Conservation (phyloP, 2,329 filamentous ascomycete species). For the Colletotrichum limetticola region DNA sequence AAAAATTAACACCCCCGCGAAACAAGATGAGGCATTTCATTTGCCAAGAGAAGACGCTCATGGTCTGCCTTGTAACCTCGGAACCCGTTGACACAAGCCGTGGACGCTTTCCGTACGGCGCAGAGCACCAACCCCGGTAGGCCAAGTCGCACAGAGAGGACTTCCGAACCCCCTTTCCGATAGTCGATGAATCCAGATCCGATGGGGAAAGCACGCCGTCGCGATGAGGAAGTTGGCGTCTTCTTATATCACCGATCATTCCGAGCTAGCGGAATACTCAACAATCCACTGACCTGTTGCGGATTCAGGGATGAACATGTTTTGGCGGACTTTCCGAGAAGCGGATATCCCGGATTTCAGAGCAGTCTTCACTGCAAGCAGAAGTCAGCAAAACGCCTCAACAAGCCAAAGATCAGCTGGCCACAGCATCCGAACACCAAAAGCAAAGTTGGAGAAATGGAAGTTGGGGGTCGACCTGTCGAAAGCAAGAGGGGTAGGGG, state of each 20-base stretch:
- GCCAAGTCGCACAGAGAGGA: not conserved
- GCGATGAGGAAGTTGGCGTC: not conserved
- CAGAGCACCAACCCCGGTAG: not conserved
- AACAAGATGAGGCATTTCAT: not conserved
- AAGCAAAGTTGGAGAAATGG: not conserved
- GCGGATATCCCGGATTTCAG: not conserved
- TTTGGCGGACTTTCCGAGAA: no score
- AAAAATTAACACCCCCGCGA: not conserved
- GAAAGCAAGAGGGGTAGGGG: not conserved
- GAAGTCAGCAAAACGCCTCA: not conserved
- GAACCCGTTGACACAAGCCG: not conserved
- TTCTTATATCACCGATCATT: not conserved
- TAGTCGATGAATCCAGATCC: not conserved
- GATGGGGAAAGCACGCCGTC: not conserved
- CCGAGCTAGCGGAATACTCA: no score
- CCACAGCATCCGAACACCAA: not conserved
- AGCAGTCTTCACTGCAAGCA: not conserved
- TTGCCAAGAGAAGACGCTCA: not conserved
- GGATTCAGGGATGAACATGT: not conserved
- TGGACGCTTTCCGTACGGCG: not conserved
- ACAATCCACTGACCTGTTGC: not conserved
- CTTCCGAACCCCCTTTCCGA: not conserved
- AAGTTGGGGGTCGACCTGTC: not conserved
- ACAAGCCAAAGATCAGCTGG: not conserved
- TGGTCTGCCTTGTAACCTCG: not conserved